Conservation (phyloP, 441 rosid genomes). For the Aleurites moluccanus region DNA sequence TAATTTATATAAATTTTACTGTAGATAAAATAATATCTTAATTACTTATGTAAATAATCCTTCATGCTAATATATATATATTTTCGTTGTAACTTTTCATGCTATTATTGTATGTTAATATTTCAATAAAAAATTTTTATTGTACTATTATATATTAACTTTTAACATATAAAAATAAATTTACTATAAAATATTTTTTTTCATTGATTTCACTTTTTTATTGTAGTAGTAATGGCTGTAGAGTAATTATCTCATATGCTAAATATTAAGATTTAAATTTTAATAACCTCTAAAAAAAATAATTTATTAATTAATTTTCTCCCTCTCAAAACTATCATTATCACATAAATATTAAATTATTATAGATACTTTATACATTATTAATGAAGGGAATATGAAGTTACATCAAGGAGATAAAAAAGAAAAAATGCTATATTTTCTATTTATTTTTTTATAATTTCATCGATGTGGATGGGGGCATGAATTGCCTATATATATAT, state of each 20-base stretch:
- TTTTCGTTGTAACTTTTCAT: too few species aligned
- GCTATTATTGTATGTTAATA: too few species aligned
- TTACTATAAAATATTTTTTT: too few species aligned
- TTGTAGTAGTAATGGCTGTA: too few species aligned
- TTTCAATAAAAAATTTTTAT: too few species aligned
- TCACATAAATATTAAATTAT: conserved; percentile 2
- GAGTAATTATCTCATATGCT: too few species aligned
- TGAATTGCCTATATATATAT: too few species aligned
- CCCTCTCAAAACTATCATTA: conserved; percentile 16
- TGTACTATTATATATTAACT: too few species aligned
- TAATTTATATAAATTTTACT: too few species aligned
- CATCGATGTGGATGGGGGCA: neutral
- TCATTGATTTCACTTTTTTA: too few species aligned
- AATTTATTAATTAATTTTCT: neutral
- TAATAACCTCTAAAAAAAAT: neutral
- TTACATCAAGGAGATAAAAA: neutral
- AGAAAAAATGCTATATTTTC: neutral
- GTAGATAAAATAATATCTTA: neutral
- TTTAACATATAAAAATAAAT: too few species aligned
- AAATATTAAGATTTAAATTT: neutral
- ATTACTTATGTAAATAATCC: neutral
- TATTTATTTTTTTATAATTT: neutral
- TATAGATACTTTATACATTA: neutral
- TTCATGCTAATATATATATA: too few species aligned
- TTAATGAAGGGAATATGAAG: neutral